Evolutionary conservation across 2,329 filamentous ascomycete genomes (phyloP), one percentile per base, ranked within the genome.

Genomic region (Nothopassalora personata): DNA sequence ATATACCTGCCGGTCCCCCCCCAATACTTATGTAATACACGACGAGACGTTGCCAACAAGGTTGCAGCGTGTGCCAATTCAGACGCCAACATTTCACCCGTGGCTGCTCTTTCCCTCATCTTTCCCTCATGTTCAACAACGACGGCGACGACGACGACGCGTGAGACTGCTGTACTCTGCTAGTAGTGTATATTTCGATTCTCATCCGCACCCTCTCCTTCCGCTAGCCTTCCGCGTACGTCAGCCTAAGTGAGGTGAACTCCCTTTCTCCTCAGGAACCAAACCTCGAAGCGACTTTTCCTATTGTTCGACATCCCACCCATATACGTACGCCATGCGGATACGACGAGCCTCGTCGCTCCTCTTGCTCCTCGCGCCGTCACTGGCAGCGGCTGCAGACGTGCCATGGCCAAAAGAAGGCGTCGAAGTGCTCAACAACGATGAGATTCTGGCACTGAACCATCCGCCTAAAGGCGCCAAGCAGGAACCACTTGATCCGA

Each of bases 361-460:
- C 31, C 72, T 88, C 27, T 73, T 89, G 53, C 76, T 89, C 34
- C 80, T 89, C 39, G 63, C 68, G 13, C 78, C 87, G 1, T 74
- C 87, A 39, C 81, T 84, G 31, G 80, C 79, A 36, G 73, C 87
- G 60, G 82, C 81, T 46, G 64, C 64, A 31, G 63, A 64, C 28
- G 55, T 57, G 15, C 36, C 46, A 39, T 23, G n/a, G 19, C 45
- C 53, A n/a, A 51, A 43, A 53, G 62, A 64, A 7, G 58, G 58
- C 34, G 54, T 56, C 19, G 62, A 64, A 23, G 55, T 62, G 3
- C 63, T 68, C 5, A 61, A 57, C 58, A 68, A 68, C 43, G 67
- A 67, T 33, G 64, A 68, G 31, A 67, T 68, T 31, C 60, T 68
- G 33, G 59, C 64, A 5, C 58, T 68, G 31, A 67, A 67, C 52